A percentile compares a stretch with the other conserved stretches of the same genome.
These are phyloP conservation scores for Trichophyton verrucosum DNA, from an alignment of 2,329 filamentous ascomycete species.

Conservation along the genomic window DNA sequence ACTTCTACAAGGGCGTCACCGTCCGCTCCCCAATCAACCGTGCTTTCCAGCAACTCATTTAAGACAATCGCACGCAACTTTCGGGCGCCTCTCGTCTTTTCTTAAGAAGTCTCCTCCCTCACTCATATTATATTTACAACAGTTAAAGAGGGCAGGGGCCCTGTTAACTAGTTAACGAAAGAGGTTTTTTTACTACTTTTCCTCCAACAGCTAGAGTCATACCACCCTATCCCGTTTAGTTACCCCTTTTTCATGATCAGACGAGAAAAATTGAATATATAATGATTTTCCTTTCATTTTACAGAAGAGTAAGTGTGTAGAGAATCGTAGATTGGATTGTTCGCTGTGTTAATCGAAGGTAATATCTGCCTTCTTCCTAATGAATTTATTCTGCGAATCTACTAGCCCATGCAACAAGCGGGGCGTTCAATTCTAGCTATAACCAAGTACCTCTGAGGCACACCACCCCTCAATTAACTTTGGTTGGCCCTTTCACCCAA, in stretches of 20 bases:
- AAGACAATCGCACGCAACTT: conserved; percentile 28
- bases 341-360: background rate
- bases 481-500: background rate
- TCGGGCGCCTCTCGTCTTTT: background rate
- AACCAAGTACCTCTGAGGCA: background rate
- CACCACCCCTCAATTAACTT: background rate
- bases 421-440: background rate
- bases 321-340: background rate
- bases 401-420: background rate
- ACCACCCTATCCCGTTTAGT: background rate
- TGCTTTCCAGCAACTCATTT: conserved; percentile 94
- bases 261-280: background rate
- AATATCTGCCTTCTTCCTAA: background rate
- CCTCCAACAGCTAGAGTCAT: background rate
- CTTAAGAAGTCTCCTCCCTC: background rate
- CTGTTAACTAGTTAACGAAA: background rate
- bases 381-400: background rate
- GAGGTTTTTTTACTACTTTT: background rate
- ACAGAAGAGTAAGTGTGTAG: background rate
- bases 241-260: background rate
- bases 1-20: conserved; percentile 96
- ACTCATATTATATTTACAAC: background rate
- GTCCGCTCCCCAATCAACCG: conserved; percentile 92
- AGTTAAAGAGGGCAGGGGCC: background rate
- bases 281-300: background rate